Percentiles rank a stretch among this genome's conserved stretches.
These are phyloP conservation scores for Cercospora janseana DNA, from an alignment of 2,329 filamentous ascomycete species.

Conservation along the genomic window DNA sequence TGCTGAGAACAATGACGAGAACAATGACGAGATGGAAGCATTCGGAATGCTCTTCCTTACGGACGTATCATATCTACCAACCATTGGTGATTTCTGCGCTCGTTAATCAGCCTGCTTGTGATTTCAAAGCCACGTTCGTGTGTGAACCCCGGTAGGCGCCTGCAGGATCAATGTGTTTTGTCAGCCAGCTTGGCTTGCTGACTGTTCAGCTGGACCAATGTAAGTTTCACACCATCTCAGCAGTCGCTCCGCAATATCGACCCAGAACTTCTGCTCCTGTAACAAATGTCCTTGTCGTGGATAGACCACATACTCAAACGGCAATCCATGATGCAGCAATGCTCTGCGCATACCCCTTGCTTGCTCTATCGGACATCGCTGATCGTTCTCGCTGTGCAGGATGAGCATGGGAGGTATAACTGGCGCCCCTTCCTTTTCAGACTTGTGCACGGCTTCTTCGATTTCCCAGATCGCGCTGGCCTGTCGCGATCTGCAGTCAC, in stretches of 20 bases:
- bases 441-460: slow-evolving; percentile 24
- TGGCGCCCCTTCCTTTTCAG: slow-evolving; percentile 13
- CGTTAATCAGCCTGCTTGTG: not conserved
- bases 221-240: slow-evolving; percentile 22
- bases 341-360: slow-evolving; percentile 38
- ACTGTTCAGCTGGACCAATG: slow-evolving; percentile 14
- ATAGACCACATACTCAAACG: slow-evolving; percentile 40
- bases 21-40: no score
- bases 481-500: slow-evolving; percentile 23
- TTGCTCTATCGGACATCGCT: slow-evolving; percentile 38
- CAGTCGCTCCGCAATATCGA: slow-evolving; percentile 21
- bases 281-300: slow-evolving; percentile 38
- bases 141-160: not conserved
- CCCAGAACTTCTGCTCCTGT: slow-evolving; percentile 32
- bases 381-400: slow-evolving; percentile 39
- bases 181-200: slow-evolving; percentile 6
- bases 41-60: no score
- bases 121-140: not conserved
- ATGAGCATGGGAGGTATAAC: slow-evolving; percentile 38
- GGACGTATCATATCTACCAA: no score
- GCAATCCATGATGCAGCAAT: slow-evolving; percentile 30
- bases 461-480: slow-evolving; percentile 37
- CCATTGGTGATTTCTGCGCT: no score
- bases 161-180: slow-evolving; percentile 1
- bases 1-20: no score